Base-by-base conservation (phyloP, 768 basidiomycete genomes). In the Pisolithus marmoratus region DNA sequence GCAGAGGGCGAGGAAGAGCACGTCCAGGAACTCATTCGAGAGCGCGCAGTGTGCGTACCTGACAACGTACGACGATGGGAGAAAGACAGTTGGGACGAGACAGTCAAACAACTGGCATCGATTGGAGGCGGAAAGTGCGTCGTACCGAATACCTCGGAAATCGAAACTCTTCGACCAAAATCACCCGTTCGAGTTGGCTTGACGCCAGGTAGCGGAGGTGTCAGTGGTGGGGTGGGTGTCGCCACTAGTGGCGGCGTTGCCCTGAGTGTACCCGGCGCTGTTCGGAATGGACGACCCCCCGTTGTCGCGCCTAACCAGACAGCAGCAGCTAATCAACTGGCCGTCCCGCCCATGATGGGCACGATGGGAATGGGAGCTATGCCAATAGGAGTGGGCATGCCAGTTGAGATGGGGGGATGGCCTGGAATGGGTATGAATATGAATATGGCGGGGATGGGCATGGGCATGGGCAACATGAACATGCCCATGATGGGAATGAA, bases 91-190 rank as follows among this genome's bases (percentile, higher is more conserved):
- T 90, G 85, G 85, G 86, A 88, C 40, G 73, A 75, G 46, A 72
- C 74, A n/a, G 67, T 82, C 55, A 80, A 75, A 57, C 79, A 77
- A 46, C 68, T 84, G 8, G 67, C 77, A 2, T 59, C 59, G 12
- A 58, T 62, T n/a, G 74, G 70, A 31, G 77, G 74, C 38, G 78
- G 76, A 15, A 82, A 80, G 62, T 66, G 70, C 38, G 83, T 89
- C 53, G 86, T 90, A 11, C 86, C 87, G 0, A 82, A 79, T 69
- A 82, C 84, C 4, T 61, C 79, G 65, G 92, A 94, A 58, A 90
- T 95, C 58, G 90, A 95, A 50, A 76, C 79, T 0, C 74, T 95
- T 17, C 76, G 92, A 17, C 92, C 91, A 0, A 94, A 94, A 65
- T 93, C 90, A 1, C 92, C 93, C 8, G 73, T 84, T 22, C 74